Evolutionary conservation across 169 alveolate species (phyloP), one percentile per base, ranked within the genome.

Genomic region (Cryptosporidium ubiquitum): DNA sequence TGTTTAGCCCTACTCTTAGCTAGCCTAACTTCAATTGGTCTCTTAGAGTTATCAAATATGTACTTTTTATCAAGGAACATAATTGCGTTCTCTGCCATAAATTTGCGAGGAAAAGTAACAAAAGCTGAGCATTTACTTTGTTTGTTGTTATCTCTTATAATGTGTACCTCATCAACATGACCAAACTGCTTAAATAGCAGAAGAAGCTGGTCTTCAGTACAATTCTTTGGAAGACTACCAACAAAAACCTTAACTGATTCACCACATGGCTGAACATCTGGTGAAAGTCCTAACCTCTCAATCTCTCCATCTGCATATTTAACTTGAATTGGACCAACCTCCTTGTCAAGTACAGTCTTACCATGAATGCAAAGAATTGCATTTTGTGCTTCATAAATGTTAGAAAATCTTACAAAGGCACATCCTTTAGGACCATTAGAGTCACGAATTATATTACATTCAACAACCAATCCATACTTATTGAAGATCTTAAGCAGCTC

Each of bases 201-300:
- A 4, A 79, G 69, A 6, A 79, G 37, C n/a, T 79, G 79, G n/a
- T 58, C 89, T 61, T 79, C 89, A 4, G 89, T 79, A 44, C 89
- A 79, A 39, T 58, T 79, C 47, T 79, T 79, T 16, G 89, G 89
- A 40, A 79, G 75, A 64, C 89, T 61, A 20, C 89, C 89, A n/a
- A 79, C 89, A 79, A 79, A 79, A 5, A 79, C 89, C 31, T 79
- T 79, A 2, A 79, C 74, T 16, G 89, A 79, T 33, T 79, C 89
- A 14, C 89, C 89, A 16, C 89, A 79, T n/a, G 89, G 89, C 35
- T 79, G 89, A 23, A 79, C 89, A 31, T 79, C 89, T 14, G 89
- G 89, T 18, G 89, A 79, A 9, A 79, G 74, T 42, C 89, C 89
- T 1, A 79, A 39, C 20, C 89, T 58, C 26, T 79, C 89, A 64